phyloP scores from a whole-genome alignment of 202 grass and related monocot genomes.

The Digitaria exilis region DNA sequence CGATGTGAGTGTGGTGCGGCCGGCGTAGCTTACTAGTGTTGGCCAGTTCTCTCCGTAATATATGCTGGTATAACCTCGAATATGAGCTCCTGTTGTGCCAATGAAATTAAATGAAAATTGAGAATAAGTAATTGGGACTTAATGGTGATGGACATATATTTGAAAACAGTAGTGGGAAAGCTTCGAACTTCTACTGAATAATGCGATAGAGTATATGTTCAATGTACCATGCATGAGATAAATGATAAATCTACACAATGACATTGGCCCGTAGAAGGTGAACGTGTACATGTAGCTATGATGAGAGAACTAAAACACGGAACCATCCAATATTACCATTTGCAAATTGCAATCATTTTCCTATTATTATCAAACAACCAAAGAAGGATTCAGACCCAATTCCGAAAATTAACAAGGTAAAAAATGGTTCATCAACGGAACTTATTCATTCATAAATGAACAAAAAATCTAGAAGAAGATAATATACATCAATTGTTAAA shows the following conservation, averaged over 20 bases:
- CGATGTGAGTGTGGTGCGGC: neutral
- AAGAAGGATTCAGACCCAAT: neutral
- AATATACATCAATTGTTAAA: neutral
- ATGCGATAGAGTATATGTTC: neutral
- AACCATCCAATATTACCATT: neutral
- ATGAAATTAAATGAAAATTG: neutral
- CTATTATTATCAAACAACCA: neutral
- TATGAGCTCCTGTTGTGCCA: conserved; percentile 8
- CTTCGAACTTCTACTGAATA: neutral
- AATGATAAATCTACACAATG: neutral
- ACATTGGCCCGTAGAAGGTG: neutral
- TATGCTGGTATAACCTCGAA: conserved; percentile 36
- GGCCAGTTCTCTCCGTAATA: conserved; percentile 41
- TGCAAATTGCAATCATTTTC: neutral
- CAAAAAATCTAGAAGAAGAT: neutral
- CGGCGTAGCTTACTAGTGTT: conserved; percentile 35
- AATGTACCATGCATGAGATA: neutral
- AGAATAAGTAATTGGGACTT: neutral
- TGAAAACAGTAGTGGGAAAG: neutral
- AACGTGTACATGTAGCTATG: no score
- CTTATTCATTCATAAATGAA: neutral
- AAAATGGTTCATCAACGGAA: neutral
- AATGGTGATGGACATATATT: neutral
- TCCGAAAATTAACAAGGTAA: neutral
- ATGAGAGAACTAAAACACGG: neutral